These are phyloP conservation scores for Globisporangium recalcitrans DNA, from an alignment of 352 stramenopile genomes.

Conservation along the genomic window DNA sequence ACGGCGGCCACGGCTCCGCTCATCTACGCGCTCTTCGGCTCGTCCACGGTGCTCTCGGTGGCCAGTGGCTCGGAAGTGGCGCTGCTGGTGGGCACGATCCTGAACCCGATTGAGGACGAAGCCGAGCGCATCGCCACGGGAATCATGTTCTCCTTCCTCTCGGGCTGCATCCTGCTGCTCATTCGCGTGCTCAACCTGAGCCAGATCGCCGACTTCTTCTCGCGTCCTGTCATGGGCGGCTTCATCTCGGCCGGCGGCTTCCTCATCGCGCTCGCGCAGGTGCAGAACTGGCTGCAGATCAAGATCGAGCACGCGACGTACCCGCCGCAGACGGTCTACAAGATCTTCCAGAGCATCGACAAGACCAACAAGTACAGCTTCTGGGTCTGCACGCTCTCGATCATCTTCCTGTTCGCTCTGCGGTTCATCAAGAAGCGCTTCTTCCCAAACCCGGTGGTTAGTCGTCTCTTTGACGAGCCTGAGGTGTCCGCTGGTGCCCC, in stretches of 20 bases:
- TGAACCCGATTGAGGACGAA: conserved; percentile 37
- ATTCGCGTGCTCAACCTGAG: conserved; percentile 79
- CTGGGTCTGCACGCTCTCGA: conserved; percentile 49
- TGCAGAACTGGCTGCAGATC: conserved; percentile 78
- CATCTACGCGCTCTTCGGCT: conserved; percentile 84
- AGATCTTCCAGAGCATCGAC: conserved; percentile 44
- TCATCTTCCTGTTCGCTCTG: conserved; percentile 44
- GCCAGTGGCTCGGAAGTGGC: conserved; percentile 67
- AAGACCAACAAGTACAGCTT: conserved; percentile 74
- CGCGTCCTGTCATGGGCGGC: conserved; percentile 82
- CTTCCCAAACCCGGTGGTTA: conserved; percentile 25
- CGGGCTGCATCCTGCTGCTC: conserved; percentile 63
- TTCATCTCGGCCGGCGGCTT: conserved; percentile 87
- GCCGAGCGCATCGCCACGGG: conserved; percentile 37
- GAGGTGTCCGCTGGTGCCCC: conserved; percentile 1
- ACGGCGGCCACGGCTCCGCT: conserved; percentile 74
- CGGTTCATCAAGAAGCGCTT: conserved; percentile 37
- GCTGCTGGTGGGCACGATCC: conserved; percentile 44
- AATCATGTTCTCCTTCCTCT: conserved; percentile 62
- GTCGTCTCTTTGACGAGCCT: conserved; percentile 24
- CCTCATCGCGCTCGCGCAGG: conserved; percentile 88
- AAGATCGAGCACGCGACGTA: conserved; percentile 38
- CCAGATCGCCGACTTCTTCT: conserved; percentile 86
- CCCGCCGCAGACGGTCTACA: conserved; percentile 48
- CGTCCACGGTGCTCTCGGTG: conserved; percentile 74